A percentile compares a stretch with the other conserved stretches of the same genome.
These are phyloP conservation scores for Przewalskia tangutica DNA, from an alignment of 257 asterid species.

Conservation along the genomic window DNA sequence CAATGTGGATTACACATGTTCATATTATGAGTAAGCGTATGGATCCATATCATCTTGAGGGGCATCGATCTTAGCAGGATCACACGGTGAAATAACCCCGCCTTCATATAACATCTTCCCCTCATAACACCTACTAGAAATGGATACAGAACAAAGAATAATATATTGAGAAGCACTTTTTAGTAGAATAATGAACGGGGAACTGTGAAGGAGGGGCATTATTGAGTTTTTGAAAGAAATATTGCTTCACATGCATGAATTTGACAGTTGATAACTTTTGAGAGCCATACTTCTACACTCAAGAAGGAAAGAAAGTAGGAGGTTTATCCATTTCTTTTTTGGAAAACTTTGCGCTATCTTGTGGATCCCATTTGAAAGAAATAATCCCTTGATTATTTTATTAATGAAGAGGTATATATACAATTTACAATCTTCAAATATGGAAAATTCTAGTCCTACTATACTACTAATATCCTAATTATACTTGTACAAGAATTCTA, in stretches of 20 bases:
- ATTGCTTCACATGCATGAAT: constrained; percentile 14
- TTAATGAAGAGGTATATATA: too few relatives aligned
- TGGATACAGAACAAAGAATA: constrained; percentile 51
- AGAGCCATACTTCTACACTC: constrained; percentile 15
- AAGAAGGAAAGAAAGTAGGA: constrained; percentile 3
- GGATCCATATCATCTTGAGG: neutral
- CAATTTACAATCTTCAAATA: too few relatives aligned
- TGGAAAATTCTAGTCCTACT: too few relatives aligned
- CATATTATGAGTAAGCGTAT: neutral
- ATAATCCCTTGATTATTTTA: too few relatives aligned
- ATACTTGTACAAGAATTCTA: too few relatives aligned
- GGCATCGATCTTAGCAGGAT: neutral
- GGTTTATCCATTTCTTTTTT: constrained; percentile 15
- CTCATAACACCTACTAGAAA: constrained; percentile 37
- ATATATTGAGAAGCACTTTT: constrained; percentile 14
- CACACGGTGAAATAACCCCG: constrained; percentile 11
- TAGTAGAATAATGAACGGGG: constrained; percentile 36
- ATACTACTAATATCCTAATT: too few relatives aligned
- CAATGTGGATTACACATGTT: neutral
- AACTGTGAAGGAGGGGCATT: constrained; percentile 26
- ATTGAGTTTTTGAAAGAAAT: constrained; percentile 6
- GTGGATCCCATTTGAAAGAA: constrained; percentile 32
- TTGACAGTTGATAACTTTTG: constrained; percentile 11
- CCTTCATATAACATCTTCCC: constrained; percentile 33
- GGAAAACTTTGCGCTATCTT: constrained; percentile 18